Base-by-base conservation (phyloP, 768 basidiomycete species). In the Suillus lakei region DNA sequence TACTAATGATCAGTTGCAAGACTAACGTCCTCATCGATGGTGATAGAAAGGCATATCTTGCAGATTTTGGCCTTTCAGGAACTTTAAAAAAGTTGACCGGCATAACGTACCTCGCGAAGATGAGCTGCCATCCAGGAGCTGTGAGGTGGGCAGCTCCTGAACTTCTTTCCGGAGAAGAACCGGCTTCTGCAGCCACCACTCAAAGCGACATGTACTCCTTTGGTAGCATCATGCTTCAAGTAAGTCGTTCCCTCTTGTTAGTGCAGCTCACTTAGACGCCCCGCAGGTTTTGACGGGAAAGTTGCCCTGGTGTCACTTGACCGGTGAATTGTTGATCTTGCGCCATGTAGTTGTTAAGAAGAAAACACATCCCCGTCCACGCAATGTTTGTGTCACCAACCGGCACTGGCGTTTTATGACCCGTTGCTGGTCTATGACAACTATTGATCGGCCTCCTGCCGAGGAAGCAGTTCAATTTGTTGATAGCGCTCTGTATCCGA, bases 401-500 rank as follows among this genome's bases (percentile, higher is more conserved):
- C 50, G 2, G 15, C 50, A 50, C 7, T 50, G 50, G 50, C 2
- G 18, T 26, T 50, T 50, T 16, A 50, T 50, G 50, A 28, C 50
- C 26, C 8, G 50, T 50, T 50, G 50, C 26, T 50, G 50, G 50
- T 50, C 50, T 50, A 26, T 15, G 26, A 7, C 26, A 9, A 1
- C 1, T 1, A 4, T 1, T 9, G 26, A 30, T 50, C 50, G 50
- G 3, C 50, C 50, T 50, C 50, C 26, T 50, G 15, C 16, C 7
- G 7, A 8, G 15, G 26, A 50, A 28, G 50, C 50, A 28, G 26
- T 50, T 28, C 26, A 28, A 50, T 28, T 50, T 50, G 15, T 50
- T 4, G 8, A 26, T 26, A 28, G 8, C 15, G 15, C 15, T 50
- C 30, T 50, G 7, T 7, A 26, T 3, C 80, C 82, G 7, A 71